Evolutionary conservation across 2,329 filamentous ascomycete species (phyloP).

Genomic region (Penicillium sp.): DNA sequence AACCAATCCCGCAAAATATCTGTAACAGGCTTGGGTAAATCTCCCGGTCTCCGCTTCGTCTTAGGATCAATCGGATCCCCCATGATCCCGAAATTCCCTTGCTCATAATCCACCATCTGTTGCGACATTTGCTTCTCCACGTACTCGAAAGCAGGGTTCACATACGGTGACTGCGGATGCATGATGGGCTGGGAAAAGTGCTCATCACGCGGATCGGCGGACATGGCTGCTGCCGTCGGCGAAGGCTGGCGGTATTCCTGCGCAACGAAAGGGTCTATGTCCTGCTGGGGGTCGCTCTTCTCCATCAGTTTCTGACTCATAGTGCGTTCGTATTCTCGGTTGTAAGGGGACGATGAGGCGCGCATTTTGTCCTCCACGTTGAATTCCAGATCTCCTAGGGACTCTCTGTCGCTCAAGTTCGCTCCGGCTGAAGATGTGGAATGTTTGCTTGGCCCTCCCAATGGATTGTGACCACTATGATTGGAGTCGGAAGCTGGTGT

Average conservation of each 20-base stretch:
- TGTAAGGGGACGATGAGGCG: too few relatives aligned
- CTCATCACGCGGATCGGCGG: slow-evolving; percentile 26
- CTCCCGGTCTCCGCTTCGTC: slow-evolving; percentile 66
- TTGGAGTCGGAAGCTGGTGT: too few relatives aligned
- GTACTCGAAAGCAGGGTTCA: slow-evolving; percentile 29
- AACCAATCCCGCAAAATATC: slow-evolving; percentile 81
- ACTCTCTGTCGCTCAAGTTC: too few relatives aligned
- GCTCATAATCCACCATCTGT: slow-evolving; percentile 28
- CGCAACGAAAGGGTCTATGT: slow-evolving; percentile 21
- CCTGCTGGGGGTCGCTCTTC: too few relatives aligned
- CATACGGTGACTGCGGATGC: slow-evolving; percentile 30
- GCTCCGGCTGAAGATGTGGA: too few relatives aligned
- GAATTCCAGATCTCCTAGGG: too few relatives aligned
- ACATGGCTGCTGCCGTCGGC: slow-evolving; percentile 20
- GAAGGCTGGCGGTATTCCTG: slow-evolving; percentile 26
- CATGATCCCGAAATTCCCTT: slow-evolving; percentile 40
- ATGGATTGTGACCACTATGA: too few relatives aligned
- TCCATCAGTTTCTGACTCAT: too few relatives aligned
- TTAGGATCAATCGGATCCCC: slow-evolving; percentile 39
- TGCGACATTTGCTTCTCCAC: slow-evolving; percentile 36
- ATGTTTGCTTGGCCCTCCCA: too few relatives aligned
- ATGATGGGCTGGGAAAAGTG: slow-evolving; percentile 25
- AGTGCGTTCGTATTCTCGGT: too few relatives aligned
- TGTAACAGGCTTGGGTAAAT: slow-evolving; percentile 86
- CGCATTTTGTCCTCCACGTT: too few relatives aligned